A percentile compares a stretch with the other conserved stretches of the same genome.
phyloP scores from a whole-genome alignment of 2,329 filamentous ascomycete species.

The Diplodia sapinea region DNA sequence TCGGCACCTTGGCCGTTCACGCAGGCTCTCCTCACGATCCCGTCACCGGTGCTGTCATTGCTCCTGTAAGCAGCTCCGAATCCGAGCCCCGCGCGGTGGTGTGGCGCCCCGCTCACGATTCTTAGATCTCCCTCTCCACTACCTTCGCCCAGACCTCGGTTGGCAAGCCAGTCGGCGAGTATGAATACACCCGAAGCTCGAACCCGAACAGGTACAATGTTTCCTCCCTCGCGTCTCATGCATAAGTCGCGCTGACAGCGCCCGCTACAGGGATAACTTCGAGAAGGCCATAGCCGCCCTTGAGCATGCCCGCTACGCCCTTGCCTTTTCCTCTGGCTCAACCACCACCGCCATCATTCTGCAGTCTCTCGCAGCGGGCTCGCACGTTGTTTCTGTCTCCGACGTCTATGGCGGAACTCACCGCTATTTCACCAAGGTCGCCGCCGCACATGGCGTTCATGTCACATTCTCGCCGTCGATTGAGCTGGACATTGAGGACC shows the following conservation, averaged over 20 bases:
- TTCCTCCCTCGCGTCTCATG: slow-evolving; percentile 13
- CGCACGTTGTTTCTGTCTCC: slow-evolving; percentile 93
- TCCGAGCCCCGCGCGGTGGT: neutral
- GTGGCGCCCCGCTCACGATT: slow-evolving; percentile 33
- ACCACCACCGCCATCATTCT: slow-evolving; percentile 92
- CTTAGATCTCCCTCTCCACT: slow-evolving; percentile 86
- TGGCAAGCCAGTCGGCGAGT: slow-evolving; percentile 83
- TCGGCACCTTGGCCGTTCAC: slow-evolving; percentile 94
- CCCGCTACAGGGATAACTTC: slow-evolving; percentile 73
- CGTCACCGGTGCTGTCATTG: slow-evolving; percentile 91
- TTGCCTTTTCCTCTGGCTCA: slow-evolving; percentile 93
- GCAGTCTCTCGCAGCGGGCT: slow-evolving; percentile 87
- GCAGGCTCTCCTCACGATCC: slow-evolving; percentile 91
- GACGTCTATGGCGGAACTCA: slow-evolving; percentile 99
- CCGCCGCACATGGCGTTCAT: slow-evolving; percentile 88
- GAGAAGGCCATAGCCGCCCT: slow-evolving; percentile 89
- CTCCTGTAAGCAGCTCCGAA: slow-evolving; percentile 61
- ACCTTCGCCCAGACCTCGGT: slow-evolving; percentile 93
- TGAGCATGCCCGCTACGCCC: slow-evolving; percentile 88
- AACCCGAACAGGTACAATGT: slow-evolving; percentile 78
- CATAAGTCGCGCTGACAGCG: neutral
- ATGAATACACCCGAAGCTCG: slow-evolving; percentile 91
- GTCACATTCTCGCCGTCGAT: slow-evolving; percentile 95
- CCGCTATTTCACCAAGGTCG: slow-evolving; percentile 98
- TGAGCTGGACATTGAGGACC: slow-evolving; percentile 80